These are phyloP conservation scores for Ensete ventricosum DNA, from an alignment of 176 grass and related monocot genomes.

Conservation along the genomic window DNA sequence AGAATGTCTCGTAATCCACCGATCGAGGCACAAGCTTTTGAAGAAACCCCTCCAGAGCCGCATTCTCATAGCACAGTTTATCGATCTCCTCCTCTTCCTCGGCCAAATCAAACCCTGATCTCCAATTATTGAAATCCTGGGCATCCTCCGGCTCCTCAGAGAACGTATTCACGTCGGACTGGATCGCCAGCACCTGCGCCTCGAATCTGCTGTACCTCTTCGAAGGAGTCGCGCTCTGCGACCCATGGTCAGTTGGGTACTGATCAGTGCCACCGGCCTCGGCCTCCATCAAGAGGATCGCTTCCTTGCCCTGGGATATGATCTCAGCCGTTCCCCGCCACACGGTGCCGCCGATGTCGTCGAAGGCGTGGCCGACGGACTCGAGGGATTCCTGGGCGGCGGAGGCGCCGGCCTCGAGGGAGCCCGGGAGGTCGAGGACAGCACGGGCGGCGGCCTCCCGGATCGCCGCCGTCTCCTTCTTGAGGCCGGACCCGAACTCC, in stretches of 20 bases:
- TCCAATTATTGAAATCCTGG: conserved; percentile 57
- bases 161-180: conserved; percentile 74
- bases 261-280: conserved; percentile 3
- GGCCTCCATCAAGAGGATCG: conserved; percentile 38
- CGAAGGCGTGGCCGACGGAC: conserved; percentile 29
- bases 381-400: neutral
- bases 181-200: conserved; percentile 61
- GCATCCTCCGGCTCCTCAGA: conserved; percentile 55
- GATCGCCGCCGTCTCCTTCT: neutral
- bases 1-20: conserved; percentile 57
- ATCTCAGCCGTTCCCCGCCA: conserved; percentile 29
- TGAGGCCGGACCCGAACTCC: too few relatives aligned
- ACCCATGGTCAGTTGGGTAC: neutral
- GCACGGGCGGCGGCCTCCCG: neutral
- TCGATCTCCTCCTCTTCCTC: conserved; percentile 69
- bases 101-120: conserved; percentile 39
- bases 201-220: conserved; percentile 56
- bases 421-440: neutral
- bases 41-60: conserved; percentile 40
- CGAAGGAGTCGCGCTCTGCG: neutral
- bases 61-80: conserved; percentile 52
- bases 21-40: conserved; percentile 51
- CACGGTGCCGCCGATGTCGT: conserved; percentile 45
- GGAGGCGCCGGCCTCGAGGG: neutral
- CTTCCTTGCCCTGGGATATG: conserved; percentile 63